Evolutionary conservation across 1,139 yeast genomes (phyloP).

Genomic region (Yamadazyma pseudoaaseri): DNA sequence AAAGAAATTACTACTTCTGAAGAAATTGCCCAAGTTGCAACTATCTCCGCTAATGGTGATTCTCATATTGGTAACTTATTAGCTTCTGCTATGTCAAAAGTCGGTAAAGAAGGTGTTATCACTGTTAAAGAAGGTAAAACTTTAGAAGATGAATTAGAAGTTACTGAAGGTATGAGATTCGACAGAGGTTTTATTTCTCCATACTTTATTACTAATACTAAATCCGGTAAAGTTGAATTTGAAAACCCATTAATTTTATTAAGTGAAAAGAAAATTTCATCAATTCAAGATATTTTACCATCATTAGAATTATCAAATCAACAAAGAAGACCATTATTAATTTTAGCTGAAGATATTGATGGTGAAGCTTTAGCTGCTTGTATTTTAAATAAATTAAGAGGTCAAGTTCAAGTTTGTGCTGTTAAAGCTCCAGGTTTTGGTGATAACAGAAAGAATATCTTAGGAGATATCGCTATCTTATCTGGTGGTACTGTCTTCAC

Average conservation of each 20-base stretch:
- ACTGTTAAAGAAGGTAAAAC: slow-evolving; percentile 98
- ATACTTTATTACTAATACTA: slow-evolving; percentile 94
- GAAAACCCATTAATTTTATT: slow-evolving; percentile 90
- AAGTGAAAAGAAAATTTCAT: slow-evolving; percentile 92
- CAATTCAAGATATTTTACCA: slow-evolving; percentile 91
- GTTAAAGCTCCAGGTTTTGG: slow-evolving; percentile 99
- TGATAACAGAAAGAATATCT: slow-evolving; percentile 97
- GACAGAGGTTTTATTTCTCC: slow-evolving; percentile 99
- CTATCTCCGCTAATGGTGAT: slow-evolving; percentile 98
- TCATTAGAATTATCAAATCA: slow-evolving; percentile 94
- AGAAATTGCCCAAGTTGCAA: slow-evolving; percentile 98
- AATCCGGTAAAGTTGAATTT: slow-evolving; percentile 95
- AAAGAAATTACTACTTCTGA: slow-evolving; percentile 96
- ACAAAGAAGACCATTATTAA: slow-evolving; percentile 90
- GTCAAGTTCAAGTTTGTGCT: slow-evolving; percentile 98
- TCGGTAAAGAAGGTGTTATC: slow-evolving; percentile 98
- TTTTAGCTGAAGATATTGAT: slow-evolving; percentile 95
- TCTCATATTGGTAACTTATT: slow-evolving; percentile 88
- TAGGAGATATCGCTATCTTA: slow-evolving; percentile 95
- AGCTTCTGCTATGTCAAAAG: slow-evolving; percentile 99
- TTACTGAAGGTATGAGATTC: slow-evolving; percentile 98
- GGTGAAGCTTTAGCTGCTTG: slow-evolving; percentile 99
- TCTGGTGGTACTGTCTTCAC: slow-evolving; percentile 99
- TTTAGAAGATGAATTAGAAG: slow-evolving; percentile 93
- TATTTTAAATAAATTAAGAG: slow-evolving; percentile 96